A percentile compares a stretch with the other conserved stretches of the same genome.
Conservation (phyloP, 805 yeast genomes). For the Kregervanrija fluxuum region DNA sequence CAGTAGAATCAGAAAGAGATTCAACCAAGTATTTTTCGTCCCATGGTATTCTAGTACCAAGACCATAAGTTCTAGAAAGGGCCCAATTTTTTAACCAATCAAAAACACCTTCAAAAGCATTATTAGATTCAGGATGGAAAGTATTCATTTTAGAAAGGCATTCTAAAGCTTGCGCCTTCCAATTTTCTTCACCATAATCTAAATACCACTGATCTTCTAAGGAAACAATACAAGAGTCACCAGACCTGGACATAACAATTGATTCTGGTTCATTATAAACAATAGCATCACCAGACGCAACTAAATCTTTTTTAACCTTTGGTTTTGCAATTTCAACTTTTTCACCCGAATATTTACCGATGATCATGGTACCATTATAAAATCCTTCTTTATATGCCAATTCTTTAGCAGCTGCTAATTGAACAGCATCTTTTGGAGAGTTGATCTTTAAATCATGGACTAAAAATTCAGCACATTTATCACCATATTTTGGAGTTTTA, state of each 20-base stretch:
- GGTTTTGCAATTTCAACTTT: conserved; percentile 89
- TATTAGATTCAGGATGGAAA: conserved; percentile 73
- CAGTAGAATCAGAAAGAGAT: conserved; percentile 91
- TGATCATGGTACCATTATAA: conserved; percentile 77
- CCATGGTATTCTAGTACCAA: conserved; percentile 96
- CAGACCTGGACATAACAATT: conserved; percentile 85
- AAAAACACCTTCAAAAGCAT: conserved; percentile 89
- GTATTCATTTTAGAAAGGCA: conserved; percentile 72
- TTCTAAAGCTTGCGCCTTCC: conserved; percentile 79
- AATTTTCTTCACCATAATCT: conserved; percentile 90
- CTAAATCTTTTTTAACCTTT: conserved; percentile 74
- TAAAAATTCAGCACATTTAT: conserved; percentile 74
- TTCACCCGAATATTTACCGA: conserved; percentile 81
- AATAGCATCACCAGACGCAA: conserved; percentile 73
- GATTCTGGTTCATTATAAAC: conserved; percentile 94
- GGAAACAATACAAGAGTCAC: conserved; percentile 94
- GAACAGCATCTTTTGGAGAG: conserved; percentile 86
- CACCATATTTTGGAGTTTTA: conserved; percentile 80
- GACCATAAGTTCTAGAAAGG: conserved; percentile 90
- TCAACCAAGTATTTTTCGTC: conserved; percentile 90
- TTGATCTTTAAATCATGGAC: conserved; percentile 85
- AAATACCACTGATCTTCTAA: conserved; percentile 98
- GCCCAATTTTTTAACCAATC: conserved; percentile 99
- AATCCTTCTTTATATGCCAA: conserved; percentile 93
- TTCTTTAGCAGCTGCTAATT: conserved; percentile 89